Percentiles rank a stretch among this genome's conserved stretches.
Conservation (phyloP, 2,329 filamentous ascomycete species). For the Penicillium sp. region DNA sequence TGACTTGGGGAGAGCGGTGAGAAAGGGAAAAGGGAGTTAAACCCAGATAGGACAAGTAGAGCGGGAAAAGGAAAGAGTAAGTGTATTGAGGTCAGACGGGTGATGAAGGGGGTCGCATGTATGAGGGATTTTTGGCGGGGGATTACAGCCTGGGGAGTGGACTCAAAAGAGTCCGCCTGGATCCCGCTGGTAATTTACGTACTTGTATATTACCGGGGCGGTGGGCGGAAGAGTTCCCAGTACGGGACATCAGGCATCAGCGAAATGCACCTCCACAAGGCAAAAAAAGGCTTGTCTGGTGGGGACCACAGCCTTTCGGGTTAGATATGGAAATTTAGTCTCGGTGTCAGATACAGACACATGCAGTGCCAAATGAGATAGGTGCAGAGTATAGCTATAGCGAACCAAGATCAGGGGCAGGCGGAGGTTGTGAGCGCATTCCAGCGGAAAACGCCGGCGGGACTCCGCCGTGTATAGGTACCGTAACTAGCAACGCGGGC, state of each 20-base stretch:
- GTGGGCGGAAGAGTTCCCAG: not conserved
- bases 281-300: constrained; percentile 16
- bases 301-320: not conserved
- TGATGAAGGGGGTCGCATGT: constrained; percentile 10
- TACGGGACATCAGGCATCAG: constrained; percentile 12
- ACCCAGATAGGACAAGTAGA: constrained; percentile 4
- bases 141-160: not conserved
- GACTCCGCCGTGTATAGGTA: constrained; percentile 17
- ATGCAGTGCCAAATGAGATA: not conserved
- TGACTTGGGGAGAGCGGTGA: constrained; percentile 49
- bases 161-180: not conserved
- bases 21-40: constrained; percentile 47
- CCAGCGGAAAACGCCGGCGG: constrained; percentile 20
- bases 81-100: not conserved
- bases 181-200: constrained; percentile 9
- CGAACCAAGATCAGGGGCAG: not conserved
- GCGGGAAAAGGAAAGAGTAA: constrained; percentile 2
- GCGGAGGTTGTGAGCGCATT: not conserved
- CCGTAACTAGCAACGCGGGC: not conserved
- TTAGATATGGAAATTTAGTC: not conserved
- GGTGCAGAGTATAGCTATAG: not conserved
- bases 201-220: not conserved
- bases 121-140: constrained; percentile 24
- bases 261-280: constrained; percentile 11
- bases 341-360: not conserved